Evolutionary conservation across 164 flowering plant species (phyloP), one percentile per base, ranked within the genome.

Genomic region (Chimonanthus salicifolius): DNA sequence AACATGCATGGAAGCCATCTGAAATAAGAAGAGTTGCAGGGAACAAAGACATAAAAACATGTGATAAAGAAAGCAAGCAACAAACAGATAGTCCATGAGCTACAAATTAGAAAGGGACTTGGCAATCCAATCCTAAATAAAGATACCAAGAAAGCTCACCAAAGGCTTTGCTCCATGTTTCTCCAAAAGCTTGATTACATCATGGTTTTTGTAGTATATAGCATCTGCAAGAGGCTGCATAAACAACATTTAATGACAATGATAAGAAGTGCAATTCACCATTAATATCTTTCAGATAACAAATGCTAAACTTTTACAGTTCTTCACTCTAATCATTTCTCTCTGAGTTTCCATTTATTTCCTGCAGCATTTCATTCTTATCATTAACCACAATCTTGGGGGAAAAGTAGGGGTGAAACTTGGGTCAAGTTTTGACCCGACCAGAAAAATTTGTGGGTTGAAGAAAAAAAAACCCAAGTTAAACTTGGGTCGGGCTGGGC

Each of bases 201-300:
- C 88, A 67, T 90, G 88, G 68, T 93, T 87, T 69, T 93, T 89
- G 80, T 95, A 93, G 75, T 88, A 76, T 69, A 90, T 84, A 64
- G 99, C 99, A 90, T 95, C 99, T 80, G 94, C 97, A 84, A 95
- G 92, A 76, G 99, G 97, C 99, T 95, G 90, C 71, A 51, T 11
- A 16, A 51, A 51, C 51, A 70, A 54, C 47, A 16, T 2, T 2
- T 16, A 44, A 9, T 67, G 47, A 15, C 33, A 33, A 33, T 33
- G 33, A 33, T 33, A 33, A 33, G 33, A 33, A 33, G 33, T 33
- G 33, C 33, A 33, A 33, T 33, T 33, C 33, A 33, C 33, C 33
- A 33, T 33, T 33, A 33, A 33, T 33, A 33, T 33, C 33, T 33
- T 33, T 33, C 33, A 33, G 33, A 33, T 33, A 33, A 33, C 33